phyloP scores from a whole-genome alignment of 805 yeast genomes.

The Pichia manshurica region DNA sequence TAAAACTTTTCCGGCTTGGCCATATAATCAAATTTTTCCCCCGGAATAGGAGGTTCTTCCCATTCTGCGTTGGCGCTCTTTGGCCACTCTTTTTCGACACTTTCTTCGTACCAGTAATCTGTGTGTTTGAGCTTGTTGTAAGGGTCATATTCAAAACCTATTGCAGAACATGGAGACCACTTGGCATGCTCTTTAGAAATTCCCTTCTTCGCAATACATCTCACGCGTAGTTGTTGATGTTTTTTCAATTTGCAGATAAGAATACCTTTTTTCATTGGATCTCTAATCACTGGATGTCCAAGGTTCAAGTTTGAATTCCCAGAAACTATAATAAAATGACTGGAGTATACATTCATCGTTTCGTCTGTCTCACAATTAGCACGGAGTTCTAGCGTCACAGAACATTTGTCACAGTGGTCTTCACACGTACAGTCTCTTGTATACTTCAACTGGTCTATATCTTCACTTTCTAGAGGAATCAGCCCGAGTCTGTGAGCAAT shows the following conservation, averaged over 20 bases:
- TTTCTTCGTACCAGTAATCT: constrained; percentile 93
- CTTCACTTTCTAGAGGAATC: constrained; percentile 79
- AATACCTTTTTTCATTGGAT: constrained; percentile 75
- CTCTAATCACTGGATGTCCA: constrained; percentile 84
- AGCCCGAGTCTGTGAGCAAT: constrained; percentile 91
- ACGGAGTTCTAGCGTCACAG: constrained; percentile 77
- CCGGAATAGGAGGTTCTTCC: constrained; percentile 92
- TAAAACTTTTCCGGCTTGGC: constrained; percentile 82
- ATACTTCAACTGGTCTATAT: constrained; percentile 77
- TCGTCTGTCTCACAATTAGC: constrained; percentile 85
- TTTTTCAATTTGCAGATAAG: constrained; percentile 84
- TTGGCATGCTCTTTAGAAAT: constrained; percentile 97
- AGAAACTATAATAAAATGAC: constrained; percentile 53
- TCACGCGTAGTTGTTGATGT: constrained; percentile 83
- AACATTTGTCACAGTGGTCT: constrained; percentile 92
- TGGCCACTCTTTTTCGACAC: constrained; percentile 92
- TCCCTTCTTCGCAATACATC: constrained; percentile 96
- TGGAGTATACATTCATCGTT: constrained; percentile 84
- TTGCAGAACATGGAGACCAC: constrained; percentile 96
- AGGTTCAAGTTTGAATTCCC: constrained; percentile 34
- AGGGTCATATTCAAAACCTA: constrained; percentile 98
- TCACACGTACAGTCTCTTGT: constrained; percentile 97
- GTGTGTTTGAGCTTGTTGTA: constrained; percentile 97
- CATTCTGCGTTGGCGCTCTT: constrained; percentile 79
- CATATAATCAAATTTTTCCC: constrained; percentile 75